Conservation (phyloP, 306 rosid species). For the Ceratonia siliqua region DNA sequence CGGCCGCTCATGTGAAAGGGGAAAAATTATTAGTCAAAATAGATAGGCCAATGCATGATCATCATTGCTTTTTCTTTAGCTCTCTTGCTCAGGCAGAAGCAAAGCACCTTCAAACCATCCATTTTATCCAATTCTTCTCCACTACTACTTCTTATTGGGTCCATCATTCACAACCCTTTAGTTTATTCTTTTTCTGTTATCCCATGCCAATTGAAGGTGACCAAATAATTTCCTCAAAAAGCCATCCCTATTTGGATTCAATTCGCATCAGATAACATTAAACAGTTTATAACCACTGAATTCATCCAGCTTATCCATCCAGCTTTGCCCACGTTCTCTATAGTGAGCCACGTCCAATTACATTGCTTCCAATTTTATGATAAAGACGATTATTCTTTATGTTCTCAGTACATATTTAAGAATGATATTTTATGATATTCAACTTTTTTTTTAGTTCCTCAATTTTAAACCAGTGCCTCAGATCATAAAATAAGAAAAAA, state of each 20-base stretch:
- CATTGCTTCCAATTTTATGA: not conserved
- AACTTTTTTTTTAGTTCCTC: no score
- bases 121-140: conserved; percentile 20
- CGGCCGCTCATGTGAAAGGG: conserved; percentile 12
- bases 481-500: no score
- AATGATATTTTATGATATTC: no score
- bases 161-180: not conserved
- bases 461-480: no score
- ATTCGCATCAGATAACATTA: conserved; percentile 23
- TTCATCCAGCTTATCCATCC: not conserved
- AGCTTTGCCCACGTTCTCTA: not conserved
- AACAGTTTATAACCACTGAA: not conserved
- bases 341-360: not conserved
- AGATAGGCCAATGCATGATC: not conserved
- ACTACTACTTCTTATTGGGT: conserved; percentile 16
- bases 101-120: not conserved
- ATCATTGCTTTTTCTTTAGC: conserved; percentile 21
- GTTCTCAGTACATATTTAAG: no score
- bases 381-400: no score
- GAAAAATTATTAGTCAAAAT: not conserved
- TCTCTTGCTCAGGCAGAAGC: not conserved
- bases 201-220: not conserved
- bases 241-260: not conserved
- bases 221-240: conserved; percentile 12
- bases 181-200: conserved; percentile 10